These are phyloP conservation scores for Penicillium egyptiacum DNA, from an alignment of 495 filamentous ascomycete genomes.

Conservation along the genomic window DNA sequence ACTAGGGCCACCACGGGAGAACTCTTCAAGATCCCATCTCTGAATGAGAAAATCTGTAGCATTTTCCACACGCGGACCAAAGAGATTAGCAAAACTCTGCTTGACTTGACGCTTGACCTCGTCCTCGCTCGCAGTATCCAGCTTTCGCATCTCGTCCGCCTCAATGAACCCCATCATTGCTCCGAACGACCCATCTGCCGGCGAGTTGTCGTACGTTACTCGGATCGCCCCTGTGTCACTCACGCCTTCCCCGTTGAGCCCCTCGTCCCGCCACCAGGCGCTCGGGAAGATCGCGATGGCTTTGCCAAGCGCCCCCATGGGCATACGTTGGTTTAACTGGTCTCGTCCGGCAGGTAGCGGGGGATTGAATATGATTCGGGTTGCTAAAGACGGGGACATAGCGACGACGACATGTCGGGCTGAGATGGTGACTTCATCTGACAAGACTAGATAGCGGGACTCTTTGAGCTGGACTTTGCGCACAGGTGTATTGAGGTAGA, in stretches of 20 bases:
- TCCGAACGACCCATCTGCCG: conserved; percentile 18
- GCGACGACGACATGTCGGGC: conserved; percentile 22
- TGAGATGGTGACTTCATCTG: not conserved
- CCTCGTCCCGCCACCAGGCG: conserved; percentile 28
- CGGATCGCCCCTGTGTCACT: conserved; percentile 21
- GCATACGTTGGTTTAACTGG: conserved; percentile 25
- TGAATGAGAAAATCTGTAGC: conserved; percentile 19
- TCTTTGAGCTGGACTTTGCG: conserved; percentile 10
- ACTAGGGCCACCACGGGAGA: conserved; percentile 19
- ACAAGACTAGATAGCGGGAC: conserved; percentile 3
- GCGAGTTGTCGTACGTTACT: conserved; percentile 25
- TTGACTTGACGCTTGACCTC: conserved; percentile 13
- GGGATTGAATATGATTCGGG: conserved; percentile 17
- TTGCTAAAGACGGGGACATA: conserved; percentile 19
- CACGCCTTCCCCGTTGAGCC: conserved; percentile 22
- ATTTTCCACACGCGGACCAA: conserved; percentile 18
- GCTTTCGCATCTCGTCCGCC: conserved; percentile 24
- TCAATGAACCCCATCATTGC: conserved; percentile 30
- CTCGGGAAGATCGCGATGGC: conserved; percentile 24
- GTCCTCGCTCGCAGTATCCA: conserved; percentile 14
- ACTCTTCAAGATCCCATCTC: conserved; percentile 26
- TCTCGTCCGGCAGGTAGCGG: conserved; percentile 19
- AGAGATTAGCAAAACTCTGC: conserved; percentile 17
- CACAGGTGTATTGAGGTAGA: conserved; percentile 14
- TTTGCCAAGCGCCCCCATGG: conserved; percentile 29